These are phyloP conservation scores for Tuber umbilicatum DNA, from an alignment of 495 filamentous ascomycete genomes.

Conservation along the genomic window DNA sequence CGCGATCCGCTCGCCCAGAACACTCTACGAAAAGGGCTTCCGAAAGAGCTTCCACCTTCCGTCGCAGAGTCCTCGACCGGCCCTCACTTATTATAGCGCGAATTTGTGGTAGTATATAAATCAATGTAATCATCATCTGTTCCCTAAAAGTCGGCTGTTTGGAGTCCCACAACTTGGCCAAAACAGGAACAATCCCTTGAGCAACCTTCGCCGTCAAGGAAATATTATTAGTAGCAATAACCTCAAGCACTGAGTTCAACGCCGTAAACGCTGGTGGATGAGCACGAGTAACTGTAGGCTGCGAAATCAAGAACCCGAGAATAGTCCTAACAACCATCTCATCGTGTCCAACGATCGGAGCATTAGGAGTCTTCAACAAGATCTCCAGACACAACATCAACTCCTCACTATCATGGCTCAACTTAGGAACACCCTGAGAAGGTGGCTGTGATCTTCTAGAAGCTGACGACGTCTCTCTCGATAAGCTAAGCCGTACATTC, in stretches of 20 bases:
- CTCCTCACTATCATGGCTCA: slow-evolving; percentile 48
- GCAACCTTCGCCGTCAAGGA: slow-evolving; percentile 54
- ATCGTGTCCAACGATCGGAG: slow-evolving; percentile 58
- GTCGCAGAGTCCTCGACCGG: slow-evolving; percentile 23
- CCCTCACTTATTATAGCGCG: slow-evolving; percentile 44
- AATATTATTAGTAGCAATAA: slow-evolving; percentile 60
- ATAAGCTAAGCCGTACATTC: slow-evolving; percentile 34
- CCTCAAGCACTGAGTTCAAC: slow-evolving; percentile 64
- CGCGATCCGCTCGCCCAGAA: slow-evolving; percentile 59
- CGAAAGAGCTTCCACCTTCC: slow-evolving; percentile 51
- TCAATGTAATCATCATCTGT: slow-evolving; percentile 62
- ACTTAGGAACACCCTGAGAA: slow-evolving; percentile 32
- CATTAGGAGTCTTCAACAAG: slow-evolving; percentile 62
- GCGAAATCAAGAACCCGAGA: slow-evolving; percentile 57
- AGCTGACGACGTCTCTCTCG: slow-evolving; percentile 37
- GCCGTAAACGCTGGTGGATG: slow-evolving; percentile 66
- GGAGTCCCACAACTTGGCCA: slow-evolving; percentile 66
- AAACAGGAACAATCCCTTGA: slow-evolving; percentile 59
- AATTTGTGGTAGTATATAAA: slow-evolving; percentile 58
- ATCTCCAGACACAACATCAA: slow-evolving; percentile 60
- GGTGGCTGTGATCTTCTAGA: slow-evolving; percentile 41
- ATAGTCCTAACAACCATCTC: slow-evolving; percentile 54
- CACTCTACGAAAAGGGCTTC: slow-evolving; percentile 67
- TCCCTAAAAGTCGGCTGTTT: slow-evolving; percentile 55
- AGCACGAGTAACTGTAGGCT: slow-evolving; percentile 53